These are phyloP conservation scores for Paramyrothecium sp. DNA, from an alignment of 2,329 filamentous ascomycete species.

Conservation along the genomic window DNA sequence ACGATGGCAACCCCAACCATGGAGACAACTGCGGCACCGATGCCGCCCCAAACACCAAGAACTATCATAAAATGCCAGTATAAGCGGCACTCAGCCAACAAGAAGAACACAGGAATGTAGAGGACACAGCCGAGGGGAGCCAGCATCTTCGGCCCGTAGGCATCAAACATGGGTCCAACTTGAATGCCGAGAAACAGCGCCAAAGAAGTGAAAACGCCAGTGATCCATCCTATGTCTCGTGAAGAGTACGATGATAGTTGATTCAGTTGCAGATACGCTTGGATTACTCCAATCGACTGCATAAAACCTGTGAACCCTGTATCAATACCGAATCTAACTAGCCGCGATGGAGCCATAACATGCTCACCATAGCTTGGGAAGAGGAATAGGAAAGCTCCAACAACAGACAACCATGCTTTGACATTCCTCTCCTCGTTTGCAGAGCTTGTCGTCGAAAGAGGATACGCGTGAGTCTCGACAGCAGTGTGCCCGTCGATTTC, in stretches of 20 bases:
- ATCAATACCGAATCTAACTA: background rate
- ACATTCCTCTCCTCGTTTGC: background rate
- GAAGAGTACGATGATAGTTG: slow-evolving; percentile 40
- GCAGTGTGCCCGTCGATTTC: too few species aligned
- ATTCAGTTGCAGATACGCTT: slow-evolving; percentile 42
- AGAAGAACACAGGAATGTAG: slow-evolving; percentile 38
- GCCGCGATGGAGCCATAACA: background rate
- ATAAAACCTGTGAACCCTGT: slow-evolving; percentile 36
- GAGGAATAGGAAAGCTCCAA: background rate
- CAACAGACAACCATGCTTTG: background rate
- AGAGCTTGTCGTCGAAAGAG: too few species aligned
- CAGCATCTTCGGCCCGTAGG: slow-evolving; percentile 41
- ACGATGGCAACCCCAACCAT: slow-evolving; percentile 29
- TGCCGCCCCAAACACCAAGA: slow-evolving; percentile 39
- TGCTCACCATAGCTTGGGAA: background rate
- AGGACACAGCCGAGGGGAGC: slow-evolving; percentile 31
- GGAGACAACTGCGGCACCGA: slow-evolving; percentile 36
- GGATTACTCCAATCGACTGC: slow-evolving; percentile 45
- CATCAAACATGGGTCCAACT: slow-evolving; percentile 47
- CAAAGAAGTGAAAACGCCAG: slow-evolving; percentile 42
- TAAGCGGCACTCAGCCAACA: slow-evolving; percentile 42
- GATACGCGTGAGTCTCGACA: too few species aligned
- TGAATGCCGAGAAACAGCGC: slow-evolving; percentile 43
- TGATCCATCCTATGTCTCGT: slow-evolving; percentile 48
- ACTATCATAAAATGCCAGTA: slow-evolving; percentile 50